These are phyloP conservation scores for Xerocomus cyaneibrunnescens DNA, from an alignment of 1,284 basidiomycete genomes.

Conservation along the genomic window DNA sequence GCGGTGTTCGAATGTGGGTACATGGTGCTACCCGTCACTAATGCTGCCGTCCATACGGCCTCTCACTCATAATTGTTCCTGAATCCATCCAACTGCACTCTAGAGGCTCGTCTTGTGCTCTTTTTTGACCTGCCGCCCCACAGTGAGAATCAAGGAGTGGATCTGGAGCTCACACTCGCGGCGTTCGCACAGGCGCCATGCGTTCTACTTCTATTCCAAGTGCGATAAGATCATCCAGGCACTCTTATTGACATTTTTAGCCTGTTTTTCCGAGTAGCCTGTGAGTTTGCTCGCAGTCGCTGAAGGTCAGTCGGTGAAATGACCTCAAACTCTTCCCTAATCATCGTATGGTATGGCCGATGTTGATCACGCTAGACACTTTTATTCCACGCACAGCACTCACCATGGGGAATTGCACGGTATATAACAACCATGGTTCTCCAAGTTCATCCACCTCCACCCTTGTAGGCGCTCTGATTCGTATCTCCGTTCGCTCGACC, in stretches of 20 bases:
- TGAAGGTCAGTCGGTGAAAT: not conserved
- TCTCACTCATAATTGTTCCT: too few relatives aligned
- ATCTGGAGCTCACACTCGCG: too few relatives aligned
- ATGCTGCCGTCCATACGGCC: too few relatives aligned
- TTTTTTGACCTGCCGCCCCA: not conserved
- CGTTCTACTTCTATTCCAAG: not conserved
- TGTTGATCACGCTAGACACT: not conserved
- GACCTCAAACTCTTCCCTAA: not conserved
- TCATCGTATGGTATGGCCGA: not conserved
- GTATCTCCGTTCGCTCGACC: not conserved
- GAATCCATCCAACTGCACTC: too few relatives aligned
- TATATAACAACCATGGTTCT: conserved; percentile 9
- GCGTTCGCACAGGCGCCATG: not conserved
- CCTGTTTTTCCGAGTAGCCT: not conserved
- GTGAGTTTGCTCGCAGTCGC: not conserved
- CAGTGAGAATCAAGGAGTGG: too few relatives aligned
- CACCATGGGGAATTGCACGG: not conserved
- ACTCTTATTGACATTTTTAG: not conserved
- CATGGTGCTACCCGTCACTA: too few relatives aligned
- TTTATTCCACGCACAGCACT: not conserved
- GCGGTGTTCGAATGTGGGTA: too few relatives aligned
- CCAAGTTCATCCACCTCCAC: not conserved
- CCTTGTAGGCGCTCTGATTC: not conserved
- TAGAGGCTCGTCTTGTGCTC: too few relatives aligned
- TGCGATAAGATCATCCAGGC: not conserved